These are phyloP conservation scores for Paraglomus occultum DNA, from an alignment of 192 early-diverging fungal species.

Conservation along the genomic window DNA sequence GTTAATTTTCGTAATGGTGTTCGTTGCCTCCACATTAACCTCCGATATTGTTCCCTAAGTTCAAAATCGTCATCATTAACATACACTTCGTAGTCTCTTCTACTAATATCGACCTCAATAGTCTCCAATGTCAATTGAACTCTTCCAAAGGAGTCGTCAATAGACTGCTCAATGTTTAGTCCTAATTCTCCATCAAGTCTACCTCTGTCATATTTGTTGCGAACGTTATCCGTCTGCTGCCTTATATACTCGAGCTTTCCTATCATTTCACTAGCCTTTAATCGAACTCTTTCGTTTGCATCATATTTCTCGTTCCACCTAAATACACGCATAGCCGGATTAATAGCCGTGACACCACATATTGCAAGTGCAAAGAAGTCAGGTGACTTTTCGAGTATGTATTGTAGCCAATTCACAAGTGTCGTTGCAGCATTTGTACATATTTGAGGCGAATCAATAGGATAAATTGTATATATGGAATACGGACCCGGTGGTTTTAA, in stretches of 20 bases:
- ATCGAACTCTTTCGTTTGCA: not conserved
- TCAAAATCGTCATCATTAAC: not conserved
- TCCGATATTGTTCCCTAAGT: no score
- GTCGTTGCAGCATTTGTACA: slow-evolving; percentile 11
- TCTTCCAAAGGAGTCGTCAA: not conserved
- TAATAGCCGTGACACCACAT: slow-evolving; percentile 16
- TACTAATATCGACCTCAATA: not conserved
- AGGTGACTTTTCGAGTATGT: not conserved
- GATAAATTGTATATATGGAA: not conserved
- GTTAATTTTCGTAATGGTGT: no score
- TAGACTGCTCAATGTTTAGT: not conserved
- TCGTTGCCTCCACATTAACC: no score
- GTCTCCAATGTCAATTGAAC: not conserved
- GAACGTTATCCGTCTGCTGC: not conserved
- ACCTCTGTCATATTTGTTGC: not conserved
- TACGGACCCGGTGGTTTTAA: not conserved
- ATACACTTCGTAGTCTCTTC: slow-evolving; percentile 4
- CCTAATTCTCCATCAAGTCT: not conserved
- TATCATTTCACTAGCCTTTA: not conserved
- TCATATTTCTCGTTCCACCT: slow-evolving; percentile 5
- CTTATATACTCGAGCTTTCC: slow-evolving; percentile 4
- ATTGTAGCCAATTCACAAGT: slow-evolving; percentile 12
- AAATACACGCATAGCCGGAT: slow-evolving; percentile 20
- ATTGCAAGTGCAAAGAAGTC: slow-evolving; percentile 11
- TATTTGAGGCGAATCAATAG: slow-evolving; percentile 3